Conservation (phyloP, 441 rosid species). For the Hypseocharis bilobata region DNA sequence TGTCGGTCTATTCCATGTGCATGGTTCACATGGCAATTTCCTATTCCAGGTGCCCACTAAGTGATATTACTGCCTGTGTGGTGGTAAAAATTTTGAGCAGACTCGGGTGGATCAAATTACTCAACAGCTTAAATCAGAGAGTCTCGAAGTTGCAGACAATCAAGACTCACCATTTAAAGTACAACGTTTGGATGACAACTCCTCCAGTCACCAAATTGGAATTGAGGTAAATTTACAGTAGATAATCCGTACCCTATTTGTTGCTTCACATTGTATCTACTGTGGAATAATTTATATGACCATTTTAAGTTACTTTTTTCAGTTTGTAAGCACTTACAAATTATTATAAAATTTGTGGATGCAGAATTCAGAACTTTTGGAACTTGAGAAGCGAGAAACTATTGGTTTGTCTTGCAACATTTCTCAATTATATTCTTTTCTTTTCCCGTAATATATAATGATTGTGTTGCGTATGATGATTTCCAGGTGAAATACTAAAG, state of each 20-base stretch:
- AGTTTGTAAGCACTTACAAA: constrained; percentile 16
- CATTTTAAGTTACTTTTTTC: neutral
- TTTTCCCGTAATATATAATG: neutral
- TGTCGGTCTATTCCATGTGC: constrained; percentile 46
- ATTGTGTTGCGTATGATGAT: constrained; percentile 14
- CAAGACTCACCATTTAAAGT: constrained; percentile 24
- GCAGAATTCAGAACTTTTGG: constrained; percentile 51
- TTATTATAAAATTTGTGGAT: constrained; percentile 23
- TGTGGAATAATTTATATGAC: constrained; percentile 3
- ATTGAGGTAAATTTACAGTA: constrained; percentile 27
- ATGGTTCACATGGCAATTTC: constrained; percentile 52
- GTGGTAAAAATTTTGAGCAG: constrained; percentile 68
- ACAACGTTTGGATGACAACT: constrained; percentile 27
- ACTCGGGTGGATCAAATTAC: constrained; percentile 76
- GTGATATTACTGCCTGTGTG: constrained; percentile 52
- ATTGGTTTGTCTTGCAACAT: constrained; percentile 45
- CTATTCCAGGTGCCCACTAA: constrained; percentile 56
- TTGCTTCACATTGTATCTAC: constrained; percentile 9
- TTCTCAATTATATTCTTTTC: neutral
- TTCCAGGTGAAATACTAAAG: constrained; percentile 70
- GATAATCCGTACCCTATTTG: constrained; percentile 7
- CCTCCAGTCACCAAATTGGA: constrained; percentile 27
- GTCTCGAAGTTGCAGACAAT: constrained; percentile 31
- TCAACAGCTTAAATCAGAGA: constrained; percentile 50
- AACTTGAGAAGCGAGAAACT: constrained; percentile 61